These are phyloP conservation scores for Closterium sp. DNA, from an alignment of 139 green algal species.

Conservation along the genomic window DNA sequence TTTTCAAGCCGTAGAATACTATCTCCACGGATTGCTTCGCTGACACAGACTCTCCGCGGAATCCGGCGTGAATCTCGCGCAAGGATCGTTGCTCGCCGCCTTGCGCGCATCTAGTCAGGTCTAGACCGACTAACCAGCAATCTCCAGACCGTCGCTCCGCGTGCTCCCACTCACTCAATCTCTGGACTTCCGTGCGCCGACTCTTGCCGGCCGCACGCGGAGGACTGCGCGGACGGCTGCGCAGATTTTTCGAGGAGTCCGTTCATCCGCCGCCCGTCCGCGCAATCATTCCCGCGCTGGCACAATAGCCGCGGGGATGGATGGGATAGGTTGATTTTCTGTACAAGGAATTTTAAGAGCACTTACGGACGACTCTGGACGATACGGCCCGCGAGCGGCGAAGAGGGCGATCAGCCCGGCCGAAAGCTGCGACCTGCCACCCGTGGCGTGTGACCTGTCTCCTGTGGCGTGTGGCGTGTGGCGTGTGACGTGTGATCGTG, in stretches of 20 bases:
- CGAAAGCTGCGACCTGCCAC: neutral
- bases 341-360: neutral
- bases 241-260: neutral
- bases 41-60: neutral
- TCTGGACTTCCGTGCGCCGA: neutral
- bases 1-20: neutral
- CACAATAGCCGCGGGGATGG: neutral
- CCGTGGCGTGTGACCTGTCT: neutral
- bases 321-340: neutral
- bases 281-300: neutral
- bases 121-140: too few species aligned
- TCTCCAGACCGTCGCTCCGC: too few species aligned
- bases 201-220: neutral
- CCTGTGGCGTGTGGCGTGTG: neutral
- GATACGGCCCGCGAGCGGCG: neutral
- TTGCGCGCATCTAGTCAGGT: neutral
- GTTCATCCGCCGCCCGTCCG: neutral
- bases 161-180: neutral
- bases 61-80: neutral
- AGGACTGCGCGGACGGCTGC: neutral
- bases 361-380: neutral
- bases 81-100: neutral
- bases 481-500: neutral
- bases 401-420: neutral
- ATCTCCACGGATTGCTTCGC: neutral